Conservation (phyloP, 1,284 basidiomycete genomes). For the Ganoderma resinaceum region DNA sequence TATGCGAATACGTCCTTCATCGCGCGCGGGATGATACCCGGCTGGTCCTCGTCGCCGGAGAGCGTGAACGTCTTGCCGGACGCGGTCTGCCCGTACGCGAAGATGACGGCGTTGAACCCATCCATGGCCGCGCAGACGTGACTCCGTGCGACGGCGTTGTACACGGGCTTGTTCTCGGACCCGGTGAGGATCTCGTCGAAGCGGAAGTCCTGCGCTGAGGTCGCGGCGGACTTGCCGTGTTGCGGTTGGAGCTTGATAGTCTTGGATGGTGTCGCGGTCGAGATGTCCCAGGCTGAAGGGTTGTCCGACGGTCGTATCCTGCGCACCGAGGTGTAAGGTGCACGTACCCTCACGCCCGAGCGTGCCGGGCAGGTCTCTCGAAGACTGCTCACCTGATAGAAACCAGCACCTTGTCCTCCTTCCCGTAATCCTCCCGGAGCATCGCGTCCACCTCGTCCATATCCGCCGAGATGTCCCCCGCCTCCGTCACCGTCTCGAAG, state of each 20-base stretch:
- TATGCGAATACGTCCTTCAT: slow-evolving; percentile 87
- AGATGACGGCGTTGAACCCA: slow-evolving; percentile 94
- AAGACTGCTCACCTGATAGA: slow-evolving; percentile 71
- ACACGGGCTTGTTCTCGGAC: slow-evolving; percentile 86
- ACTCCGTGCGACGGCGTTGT: slow-evolving; percentile 83
- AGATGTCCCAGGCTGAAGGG: slow-evolving; percentile 62
- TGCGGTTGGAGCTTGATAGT: slow-evolving; percentile 66
- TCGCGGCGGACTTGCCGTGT: slow-evolving; percentile 55
- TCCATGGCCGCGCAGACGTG: slow-evolving; percentile 96
- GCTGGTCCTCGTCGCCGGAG: slow-evolving; percentile 81
- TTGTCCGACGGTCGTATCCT: slow-evolving; percentile 75
- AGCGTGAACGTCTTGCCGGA: slow-evolving; percentile 96
- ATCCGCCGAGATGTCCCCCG: slow-evolving; percentile 69
- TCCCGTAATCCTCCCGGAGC: slow-evolving; percentile 58
- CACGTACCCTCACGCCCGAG: not conserved
- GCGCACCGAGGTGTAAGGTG: not conserved
- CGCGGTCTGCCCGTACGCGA: slow-evolving; percentile 92
- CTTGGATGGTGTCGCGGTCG: slow-evolving; percentile 43
- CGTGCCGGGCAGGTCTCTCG: not conserved
- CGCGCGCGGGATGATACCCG: slow-evolving; percentile 93
- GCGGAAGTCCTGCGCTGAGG: slow-evolving; percentile 59
- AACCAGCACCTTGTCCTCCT: slow-evolving; percentile 87
- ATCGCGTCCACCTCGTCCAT: slow-evolving; percentile 57
- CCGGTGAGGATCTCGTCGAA: slow-evolving; percentile 86
- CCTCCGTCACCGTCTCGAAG: slow-evolving; percentile 67